phyloP scores from a whole-genome alignment of 139 green algal genomes.

The Trebouxia sp. region DNA sequence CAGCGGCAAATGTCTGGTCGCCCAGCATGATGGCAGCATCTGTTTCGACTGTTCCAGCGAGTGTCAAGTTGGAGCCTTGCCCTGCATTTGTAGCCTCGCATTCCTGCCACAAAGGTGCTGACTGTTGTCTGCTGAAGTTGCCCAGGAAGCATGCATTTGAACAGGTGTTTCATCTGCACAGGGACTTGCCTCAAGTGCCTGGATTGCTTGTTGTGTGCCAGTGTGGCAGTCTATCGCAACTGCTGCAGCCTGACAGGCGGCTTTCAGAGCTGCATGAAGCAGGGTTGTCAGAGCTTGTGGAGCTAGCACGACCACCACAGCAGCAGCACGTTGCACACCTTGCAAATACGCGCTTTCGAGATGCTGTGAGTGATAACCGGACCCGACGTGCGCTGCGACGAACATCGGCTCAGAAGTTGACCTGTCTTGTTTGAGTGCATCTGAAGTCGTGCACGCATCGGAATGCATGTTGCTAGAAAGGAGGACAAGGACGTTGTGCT shows the following conservation, averaged over 20 bases:
- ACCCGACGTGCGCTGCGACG: conserved; percentile 77
- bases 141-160: too few species aligned
- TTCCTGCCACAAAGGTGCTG: conserved; percentile 56
- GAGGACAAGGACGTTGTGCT: too few species aligned
- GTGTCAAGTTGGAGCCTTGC: conserved; percentile 74
- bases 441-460: too few species aligned
- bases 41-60: conserved; percentile 74
- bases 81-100: conserved; percentile 73
- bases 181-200: not conserved
- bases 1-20: conserved; percentile 63
- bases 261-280: not conserved
- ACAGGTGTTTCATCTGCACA: too few species aligned
- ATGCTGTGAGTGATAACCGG: conserved; percentile 56
- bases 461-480: too few species aligned
- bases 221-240: not conserved
- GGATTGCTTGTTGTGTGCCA: not conserved
- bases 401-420: too few species aligned
- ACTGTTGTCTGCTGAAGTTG: too few species aligned
- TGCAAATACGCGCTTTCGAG: conserved; percentile 57
- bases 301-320: too few species aligned
- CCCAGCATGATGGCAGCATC: conserved; percentile 78
- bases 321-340: conserved; percentile 4
- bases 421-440: too few species aligned
- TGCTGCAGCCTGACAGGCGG: not conserved
- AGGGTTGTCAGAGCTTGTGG: not conserved